These are phyloP conservation scores for Lotmaria passim DNA, from an alignment of 208 protist species.

Conservation along the genomic window DNA sequence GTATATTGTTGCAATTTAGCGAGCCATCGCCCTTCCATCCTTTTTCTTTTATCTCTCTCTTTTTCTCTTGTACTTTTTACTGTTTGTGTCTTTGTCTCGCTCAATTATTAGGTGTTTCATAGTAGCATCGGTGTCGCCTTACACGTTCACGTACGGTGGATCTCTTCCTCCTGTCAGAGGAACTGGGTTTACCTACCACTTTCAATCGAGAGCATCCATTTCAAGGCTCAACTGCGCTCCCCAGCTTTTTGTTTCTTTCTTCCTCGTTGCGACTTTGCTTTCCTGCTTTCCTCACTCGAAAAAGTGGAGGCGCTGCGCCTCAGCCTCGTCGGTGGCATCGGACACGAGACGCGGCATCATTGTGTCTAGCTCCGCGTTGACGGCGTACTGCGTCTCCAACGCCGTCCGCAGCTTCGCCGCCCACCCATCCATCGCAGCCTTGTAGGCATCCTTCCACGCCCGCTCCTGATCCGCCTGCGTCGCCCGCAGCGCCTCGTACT, in stretches of 20 bases:
- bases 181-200: no score
- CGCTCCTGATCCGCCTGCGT: slow-evolving; percentile 54
- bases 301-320: slow-evolving; percentile 48
- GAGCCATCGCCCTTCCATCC: no score
- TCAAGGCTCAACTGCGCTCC: no score
- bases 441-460: slow-evolving; percentile 42
- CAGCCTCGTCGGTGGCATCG: slow-evolving; percentile 79
- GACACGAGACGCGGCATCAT: slow-evolving; percentile 69
- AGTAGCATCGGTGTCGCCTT: no score
- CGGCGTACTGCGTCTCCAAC: slow-evolving; percentile 54
- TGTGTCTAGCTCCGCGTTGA: slow-evolving; percentile 74
- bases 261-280: no score
- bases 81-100: neutral
- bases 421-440: slow-evolving; percentile 53
- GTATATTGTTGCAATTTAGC: no score
- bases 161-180: no score
- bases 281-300: slow-evolving; percentile 3
- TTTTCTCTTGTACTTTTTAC: neutral
- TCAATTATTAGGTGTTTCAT: no score
- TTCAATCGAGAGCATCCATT: no score
- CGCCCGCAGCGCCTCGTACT: slow-evolving; percentile 44
- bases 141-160: no score
- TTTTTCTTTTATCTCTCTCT: neutral
- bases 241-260: no score
- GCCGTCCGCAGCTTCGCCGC: slow-evolving; percentile 56